A percentile compares a stretch with the other conserved stretches of the same genome.
phyloP scores from a whole-genome alignment of 2,329 filamentous ascomycete genomes.

The Macrophomina pseudophaseolina region DNA sequence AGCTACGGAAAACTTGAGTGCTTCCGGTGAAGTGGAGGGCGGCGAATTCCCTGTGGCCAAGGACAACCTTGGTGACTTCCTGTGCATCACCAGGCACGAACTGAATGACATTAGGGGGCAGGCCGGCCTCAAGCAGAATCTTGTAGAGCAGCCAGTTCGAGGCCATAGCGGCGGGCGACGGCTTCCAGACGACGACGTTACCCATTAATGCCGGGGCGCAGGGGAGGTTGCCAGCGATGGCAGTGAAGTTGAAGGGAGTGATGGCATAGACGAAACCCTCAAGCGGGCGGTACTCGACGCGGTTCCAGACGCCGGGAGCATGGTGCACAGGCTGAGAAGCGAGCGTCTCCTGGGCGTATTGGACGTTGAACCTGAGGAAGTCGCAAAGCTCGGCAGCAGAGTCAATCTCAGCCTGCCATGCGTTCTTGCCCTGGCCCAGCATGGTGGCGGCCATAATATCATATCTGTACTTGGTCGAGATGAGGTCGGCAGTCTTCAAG shows the following conservation, averaged over 20 bases:
- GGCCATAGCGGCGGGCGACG: slow-evolving; percentile 86
- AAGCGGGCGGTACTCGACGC: slow-evolving; percentile 84
- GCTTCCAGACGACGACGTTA: slow-evolving; percentile 97
- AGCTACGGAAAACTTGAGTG: slow-evolving; percentile 85
- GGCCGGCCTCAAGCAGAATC: slow-evolving; percentile 87
- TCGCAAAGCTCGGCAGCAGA: slow-evolving; percentile 89
- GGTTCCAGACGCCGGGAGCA: slow-evolving; percentile 85
- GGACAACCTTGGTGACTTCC: slow-evolving; percentile 77
- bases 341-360: slow-evolving; percentile 91
- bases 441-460: slow-evolving; percentile 96
- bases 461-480: slow-evolving; percentile 92
- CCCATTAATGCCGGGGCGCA: slow-evolving; percentile 85
- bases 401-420: slow-evolving; percentile 99
- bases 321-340: slow-evolving; percentile 85
- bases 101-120: slow-evolving; percentile 89
- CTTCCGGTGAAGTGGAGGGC: slow-evolving; percentile 95
- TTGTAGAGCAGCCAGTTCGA: slow-evolving; percentile 90
- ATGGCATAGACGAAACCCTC: slow-evolving; percentile 97
- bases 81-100: slow-evolving; percentile 89
- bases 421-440: slow-evolving; percentile 96
- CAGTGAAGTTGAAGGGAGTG: slow-evolving; percentile 96
- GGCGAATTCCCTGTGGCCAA: slow-evolving; percentile 80
- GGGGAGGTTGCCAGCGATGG: slow-evolving; percentile 86
- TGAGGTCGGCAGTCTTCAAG: slow-evolving; percentile 91
- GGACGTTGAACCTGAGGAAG: slow-evolving; percentile 92